Evolutionary conservation across 2,329 filamentous ascomycete genomes (phyloP), one percentile per base, ranked within the genome.

Genomic region (Diplodia scrobiculata): DNA sequence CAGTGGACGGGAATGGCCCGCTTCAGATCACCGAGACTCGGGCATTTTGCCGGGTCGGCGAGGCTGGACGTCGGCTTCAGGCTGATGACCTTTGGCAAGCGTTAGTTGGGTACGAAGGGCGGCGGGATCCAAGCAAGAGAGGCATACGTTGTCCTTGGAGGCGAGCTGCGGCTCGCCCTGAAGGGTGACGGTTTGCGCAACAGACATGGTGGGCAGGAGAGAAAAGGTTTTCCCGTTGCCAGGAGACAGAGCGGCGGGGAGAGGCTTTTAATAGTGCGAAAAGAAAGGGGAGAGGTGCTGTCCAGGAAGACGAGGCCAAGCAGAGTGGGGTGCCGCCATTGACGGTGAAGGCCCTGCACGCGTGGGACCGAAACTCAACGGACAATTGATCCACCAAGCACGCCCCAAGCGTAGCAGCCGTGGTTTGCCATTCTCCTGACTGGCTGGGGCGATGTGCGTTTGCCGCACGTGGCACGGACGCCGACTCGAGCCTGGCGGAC

Each of bases 1-100:
- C 86, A 89, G 73, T 88, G 82, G 17, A 81, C 76, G 29, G 86
- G 86, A 69, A 89, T 88, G 62, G 85, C 83, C 70, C 82, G 71
- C 51, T 70, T 72, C 68, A 76, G 70, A 17, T 69, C 51, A 32
- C n/a, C 59, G 25, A 67, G 48, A 11, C 45, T 64, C 5, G 64
- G 64, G 52, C 63, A 65, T 17, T 65, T 58, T 17, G 52, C 41
- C 13, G 53, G 38, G 45, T 65, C 63, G 38, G 17, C 41, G 41
- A 45, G 41, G 41, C 29, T 65, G 17, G 50, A 25, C 27, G 51
- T 11, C n/a, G 58, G 25, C 58, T 62, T 62, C 27, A 62, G 29
- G 45, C 38, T 62, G 41, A 62, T 47, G 41, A 29, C 21, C 58
- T 60, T 47, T 36, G 58, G 45, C 27, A 29, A 13, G 27, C 9